Evolutionary conservation across 1,284 basidiomycete species (phyloP), one percentile per base, ranked within the genome.

Genomic region (Ceratobasidium theobromae): DNA sequence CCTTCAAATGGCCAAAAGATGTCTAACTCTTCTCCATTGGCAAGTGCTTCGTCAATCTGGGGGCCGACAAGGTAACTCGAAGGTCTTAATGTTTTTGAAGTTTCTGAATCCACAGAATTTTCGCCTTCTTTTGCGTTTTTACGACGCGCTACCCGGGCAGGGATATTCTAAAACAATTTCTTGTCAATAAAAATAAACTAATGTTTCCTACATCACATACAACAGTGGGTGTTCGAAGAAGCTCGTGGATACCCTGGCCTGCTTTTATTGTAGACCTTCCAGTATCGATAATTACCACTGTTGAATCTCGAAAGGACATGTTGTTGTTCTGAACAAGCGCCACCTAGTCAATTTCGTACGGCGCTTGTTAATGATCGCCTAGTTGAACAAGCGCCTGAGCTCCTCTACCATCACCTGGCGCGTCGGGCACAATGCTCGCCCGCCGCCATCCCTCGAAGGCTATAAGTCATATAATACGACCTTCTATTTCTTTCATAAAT

Each of bases 31-130:
- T 90, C 87, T 16, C 85, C 87, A 11, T 85, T 81, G 6, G 82
- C 83, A 40, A 93, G 77, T 0, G 91, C 93, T 69, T 92, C 88
- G 70, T 91, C 88, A 8, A 97, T 82, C 67, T 86, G 86, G 1
- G 84, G 74, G 0, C 95, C 95, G 54, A 95, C 90, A 14, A 98
- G 82, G 76, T 95, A 97, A 70, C 93, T 91, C 52, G 85, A 86
- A 23, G 89, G 84, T 54, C 84, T 81, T 25, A 69, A 70, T 11
- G 38, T 65, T 28, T 66, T 53, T 27, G 57, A 62, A 27, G 67
- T 11, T 16, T 64, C 38, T 25, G 64, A 46, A 23, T 52, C 52
- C 6, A 12, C 33, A 14, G 33, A 51, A 23, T 51, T 52, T 18
- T 55, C 52, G 27, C 46, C 54, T 30, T 57, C 54, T 25, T 49